A percentile compares a stretch with the other conserved stretches of the same genome.
These are phyloP conservation scores for Noccaea caerulescens DNA, from an alignment of 345 rosid genomes.

Conservation along the genomic window DNA sequence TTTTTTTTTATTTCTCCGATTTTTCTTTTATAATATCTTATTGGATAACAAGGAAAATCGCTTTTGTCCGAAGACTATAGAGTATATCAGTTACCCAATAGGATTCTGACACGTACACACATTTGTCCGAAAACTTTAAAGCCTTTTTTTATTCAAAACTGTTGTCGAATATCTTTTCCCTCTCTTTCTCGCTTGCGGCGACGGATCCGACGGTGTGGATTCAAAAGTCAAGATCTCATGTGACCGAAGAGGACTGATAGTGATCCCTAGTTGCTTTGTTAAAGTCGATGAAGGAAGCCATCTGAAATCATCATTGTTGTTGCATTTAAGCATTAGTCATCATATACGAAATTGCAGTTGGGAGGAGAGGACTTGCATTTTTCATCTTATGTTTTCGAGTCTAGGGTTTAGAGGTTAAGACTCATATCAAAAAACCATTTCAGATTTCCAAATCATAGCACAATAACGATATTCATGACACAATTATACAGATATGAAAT, in stretches of 20 bases:
- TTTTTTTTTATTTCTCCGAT: not conserved
- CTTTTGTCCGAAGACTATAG: slow-evolving; percentile 15
- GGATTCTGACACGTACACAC: not conserved
- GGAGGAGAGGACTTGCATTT: not conserved
- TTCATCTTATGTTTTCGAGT: not conserved
- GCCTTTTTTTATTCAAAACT: not conserved
- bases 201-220: slow-evolving; percentile 37
- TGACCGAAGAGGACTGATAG: not conserved
- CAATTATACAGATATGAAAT: not conserved
- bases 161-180: slow-evolving; percentile 12
- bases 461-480: not conserved
- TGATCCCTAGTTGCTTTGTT: not conserved
- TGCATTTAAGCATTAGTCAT: not conserved
- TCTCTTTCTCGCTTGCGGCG: slow-evolving; percentile 21
- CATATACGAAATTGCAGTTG: not conserved
- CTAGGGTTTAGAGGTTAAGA: not conserved
- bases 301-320: not conserved
- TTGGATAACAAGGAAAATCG: slow-evolving; percentile 2
- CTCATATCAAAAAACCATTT: not conserved
- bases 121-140: not conserved
- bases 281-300: not conserved
- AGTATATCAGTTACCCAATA: slow-evolving; percentile 7
- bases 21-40: slow-evolving; percentile 10
- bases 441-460: not conserved
- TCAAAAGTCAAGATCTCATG: slow-evolving; percentile 19